Evolutionary conservation across 1,139 yeast genomes (phyloP).

Genomic region (Debaryomyces nepalensis): DNA sequence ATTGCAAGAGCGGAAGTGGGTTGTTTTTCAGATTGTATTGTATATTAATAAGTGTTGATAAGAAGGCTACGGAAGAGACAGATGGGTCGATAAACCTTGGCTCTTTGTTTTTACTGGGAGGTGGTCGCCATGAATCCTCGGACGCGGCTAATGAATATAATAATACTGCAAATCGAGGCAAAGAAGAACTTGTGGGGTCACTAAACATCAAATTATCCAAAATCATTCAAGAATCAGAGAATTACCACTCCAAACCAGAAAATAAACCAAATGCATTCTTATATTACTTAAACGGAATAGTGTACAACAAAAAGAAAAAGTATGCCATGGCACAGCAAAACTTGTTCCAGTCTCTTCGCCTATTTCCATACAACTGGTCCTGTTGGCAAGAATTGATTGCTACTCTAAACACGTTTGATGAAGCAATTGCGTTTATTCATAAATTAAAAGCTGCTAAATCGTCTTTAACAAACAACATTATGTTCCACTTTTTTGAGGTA

Average conservation of each 20-base stretch:
- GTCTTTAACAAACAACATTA: slow-evolving; percentile 38
- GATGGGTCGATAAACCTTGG: slow-evolving; percentile 57
- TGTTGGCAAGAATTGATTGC: slow-evolving; percentile 86
- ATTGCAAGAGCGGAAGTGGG: slow-evolving; percentile 58
- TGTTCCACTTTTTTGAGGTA: slow-evolving; percentile 72
- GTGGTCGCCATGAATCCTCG: slow-evolving; percentile 12
- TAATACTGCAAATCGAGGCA: slow-evolving; percentile 20
- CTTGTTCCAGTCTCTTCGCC: slow-evolving; percentile 59
- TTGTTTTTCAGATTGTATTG: slow-evolving; percentile 72
- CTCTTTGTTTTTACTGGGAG: slow-evolving; percentile 17
- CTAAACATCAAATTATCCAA: slow-evolving; percentile 41
- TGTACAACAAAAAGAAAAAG: slow-evolving; percentile 67
- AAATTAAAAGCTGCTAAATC: slow-evolving; percentile 35
- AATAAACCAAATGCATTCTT: slow-evolving; percentile 60
- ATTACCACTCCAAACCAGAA: slow-evolving; percentile 27
- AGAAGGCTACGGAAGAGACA: slow-evolving; percentile 69
- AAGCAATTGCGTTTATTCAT: slow-evolving; percentile 54
- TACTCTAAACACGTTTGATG: slow-evolving; percentile 67
- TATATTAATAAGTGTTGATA: slow-evolving; percentile 72
- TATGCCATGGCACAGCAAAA: slow-evolving; percentile 59
- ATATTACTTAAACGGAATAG: slow-evolving; percentile 69
- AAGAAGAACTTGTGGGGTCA: slow-evolving; percentile 21
- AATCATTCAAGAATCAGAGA: slow-evolving; percentile 48
- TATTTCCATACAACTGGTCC: slow-evolving; percentile 90
- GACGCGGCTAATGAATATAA: slow-evolving; percentile 15